Conservation (phyloP, 805 yeast species). For the Starmerella potacharoeniae region DNA sequence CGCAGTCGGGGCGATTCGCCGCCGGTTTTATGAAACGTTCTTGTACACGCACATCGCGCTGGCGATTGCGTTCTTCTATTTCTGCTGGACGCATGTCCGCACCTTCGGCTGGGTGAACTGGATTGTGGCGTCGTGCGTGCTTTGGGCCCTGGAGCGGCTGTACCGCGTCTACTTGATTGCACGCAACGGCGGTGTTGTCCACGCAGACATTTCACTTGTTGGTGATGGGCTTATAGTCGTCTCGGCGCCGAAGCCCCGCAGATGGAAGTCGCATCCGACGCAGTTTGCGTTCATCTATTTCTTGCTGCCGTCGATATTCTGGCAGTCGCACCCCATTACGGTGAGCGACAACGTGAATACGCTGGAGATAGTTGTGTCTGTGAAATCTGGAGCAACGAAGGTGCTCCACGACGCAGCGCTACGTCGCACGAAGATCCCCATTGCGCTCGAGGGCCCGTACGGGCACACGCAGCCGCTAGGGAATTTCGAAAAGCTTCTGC, state of each 20-base stretch:
- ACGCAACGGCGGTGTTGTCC: conserved; percentile 2
- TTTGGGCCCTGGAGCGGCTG: conserved; percentile 12
- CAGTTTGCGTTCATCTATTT: conserved; percentile 18
- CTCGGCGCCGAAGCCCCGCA: conserved; percentile 4
- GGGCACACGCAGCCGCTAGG: conserved; percentile 3
- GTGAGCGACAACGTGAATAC: conserved; percentile 9
- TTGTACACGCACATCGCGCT: conserved; percentile 13
- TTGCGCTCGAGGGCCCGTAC: conserved; percentile 14
- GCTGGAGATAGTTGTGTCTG: conserved; percentile 8
- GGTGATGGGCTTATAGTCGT: conserved; percentile 1
- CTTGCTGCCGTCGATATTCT: conserved; percentile 41
- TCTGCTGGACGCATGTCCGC: conserved; percentile 12
- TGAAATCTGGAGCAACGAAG: conserved; percentile 12
- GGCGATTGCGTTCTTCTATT: conserved; percentile 11
- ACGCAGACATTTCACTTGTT: background rate
- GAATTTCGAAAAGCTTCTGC: background rate
- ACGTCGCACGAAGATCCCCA: background rate
- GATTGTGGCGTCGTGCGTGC: conserved; percentile 4
- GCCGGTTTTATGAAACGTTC: conserved; percentile 13
- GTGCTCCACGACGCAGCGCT: background rate
- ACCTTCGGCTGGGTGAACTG: conserved; percentile 17
- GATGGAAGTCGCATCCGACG: conserved; percentile 10
- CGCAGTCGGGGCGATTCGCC: conserved; percentile 9
- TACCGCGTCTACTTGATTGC: background rate
- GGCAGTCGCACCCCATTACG: conserved; percentile 72